A percentile compares a stretch with the other conserved stretches of the same genome.
Evolutionary conservation across 495 filamentous ascomycete genomes (phyloP).

Genomic region (Peziza echinospora): DNA sequence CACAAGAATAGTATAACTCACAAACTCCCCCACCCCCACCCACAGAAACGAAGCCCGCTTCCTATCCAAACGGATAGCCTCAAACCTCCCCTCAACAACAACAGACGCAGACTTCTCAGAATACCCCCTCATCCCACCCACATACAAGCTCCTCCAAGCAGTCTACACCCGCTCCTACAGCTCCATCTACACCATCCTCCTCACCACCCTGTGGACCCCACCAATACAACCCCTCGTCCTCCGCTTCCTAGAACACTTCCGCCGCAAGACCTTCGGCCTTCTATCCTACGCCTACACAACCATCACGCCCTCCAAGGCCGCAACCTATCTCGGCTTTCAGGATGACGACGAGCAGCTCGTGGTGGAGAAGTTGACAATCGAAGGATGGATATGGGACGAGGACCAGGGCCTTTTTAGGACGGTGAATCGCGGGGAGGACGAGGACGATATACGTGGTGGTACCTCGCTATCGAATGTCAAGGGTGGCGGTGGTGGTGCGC

Average conservation of each 20-base stretch:
- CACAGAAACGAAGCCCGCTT: constrained; percentile 31
- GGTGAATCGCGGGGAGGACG: constrained; percentile 15
- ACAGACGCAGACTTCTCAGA: background rate
- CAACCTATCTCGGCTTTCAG: constrained; percentile 28
- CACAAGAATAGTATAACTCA: too few relatives aligned
- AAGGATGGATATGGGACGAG: constrained; percentile 29
- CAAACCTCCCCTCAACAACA: constrained; percentile 18
- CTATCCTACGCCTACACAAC: constrained; percentile 29
- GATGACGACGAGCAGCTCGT: constrained; percentile 16
- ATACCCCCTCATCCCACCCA: constrained; percentile 23
- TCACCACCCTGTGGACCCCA: constrained; percentile 26
- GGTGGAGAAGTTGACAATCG: constrained; percentile 23
- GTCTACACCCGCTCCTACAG: constrained; percentile 29
- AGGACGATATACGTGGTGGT: background rate
- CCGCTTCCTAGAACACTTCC: constrained; percentile 25
- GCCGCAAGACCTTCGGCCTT: constrained; percentile 27
- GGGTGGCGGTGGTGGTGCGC: constrained; percentile 11
- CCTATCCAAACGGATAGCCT: constrained; percentile 29
- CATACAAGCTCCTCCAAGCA: constrained; percentile 26
- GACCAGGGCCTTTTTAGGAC: constrained; percentile 23
- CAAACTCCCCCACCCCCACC: background rate
- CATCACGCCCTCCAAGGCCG: constrained; percentile 26
- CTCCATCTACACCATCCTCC: constrained; percentile 24
- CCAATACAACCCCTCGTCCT: constrained; percentile 22
- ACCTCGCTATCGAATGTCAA: constrained; percentile 6